These are phyloP conservation scores for Quercus berberidifolia DNA, from an alignment of 306 rosid genomes.

Conservation along the genomic window DNA sequence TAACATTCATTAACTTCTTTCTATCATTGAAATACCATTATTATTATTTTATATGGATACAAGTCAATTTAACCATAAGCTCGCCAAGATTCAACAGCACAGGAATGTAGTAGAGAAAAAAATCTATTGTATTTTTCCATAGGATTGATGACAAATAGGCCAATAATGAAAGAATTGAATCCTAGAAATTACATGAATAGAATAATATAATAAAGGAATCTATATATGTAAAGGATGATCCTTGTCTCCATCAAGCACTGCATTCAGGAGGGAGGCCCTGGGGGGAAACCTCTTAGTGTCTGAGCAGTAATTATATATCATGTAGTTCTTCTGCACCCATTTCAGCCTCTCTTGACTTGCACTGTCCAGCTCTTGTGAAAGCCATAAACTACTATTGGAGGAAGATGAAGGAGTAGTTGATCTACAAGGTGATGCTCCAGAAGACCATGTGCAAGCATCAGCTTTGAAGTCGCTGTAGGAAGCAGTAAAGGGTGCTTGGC, in stretches of 20 bases:
- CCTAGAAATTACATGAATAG: not conserved
- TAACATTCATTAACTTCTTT: too few species aligned
- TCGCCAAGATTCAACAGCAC: not conserved
- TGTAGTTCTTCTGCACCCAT: constrained; percentile 64
- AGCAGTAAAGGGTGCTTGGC: constrained; percentile 56
- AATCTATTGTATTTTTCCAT: not conserved
- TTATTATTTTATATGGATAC: too few species aligned
- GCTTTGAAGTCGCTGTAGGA: constrained; percentile 47
- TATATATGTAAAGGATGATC: not conserved
- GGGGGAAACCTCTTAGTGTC: constrained; percentile 59
- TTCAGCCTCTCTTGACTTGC: constrained; percentile 31
- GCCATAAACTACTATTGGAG: constrained; percentile 31
- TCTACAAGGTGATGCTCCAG: constrained; percentile 41
- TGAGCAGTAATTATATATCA: constrained; percentile 66
- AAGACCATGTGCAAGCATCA: constrained; percentile 52
- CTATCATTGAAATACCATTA: too few species aligned
- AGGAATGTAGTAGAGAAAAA: not conserved
- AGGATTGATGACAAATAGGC: not conserved
- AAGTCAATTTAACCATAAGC: too few species aligned
- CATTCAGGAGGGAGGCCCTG: constrained; percentile 62
- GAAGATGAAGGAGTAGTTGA: constrained; percentile 4
- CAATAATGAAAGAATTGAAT: constrained; percentile 30
- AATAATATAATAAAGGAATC: not conserved
- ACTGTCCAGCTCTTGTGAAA: constrained; percentile 43
- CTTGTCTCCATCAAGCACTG: constrained; percentile 6